phyloP scores from a whole-genome alignment of 2,329 filamentous ascomycete genomes.

The Gyromitra esculenta region DNA sequence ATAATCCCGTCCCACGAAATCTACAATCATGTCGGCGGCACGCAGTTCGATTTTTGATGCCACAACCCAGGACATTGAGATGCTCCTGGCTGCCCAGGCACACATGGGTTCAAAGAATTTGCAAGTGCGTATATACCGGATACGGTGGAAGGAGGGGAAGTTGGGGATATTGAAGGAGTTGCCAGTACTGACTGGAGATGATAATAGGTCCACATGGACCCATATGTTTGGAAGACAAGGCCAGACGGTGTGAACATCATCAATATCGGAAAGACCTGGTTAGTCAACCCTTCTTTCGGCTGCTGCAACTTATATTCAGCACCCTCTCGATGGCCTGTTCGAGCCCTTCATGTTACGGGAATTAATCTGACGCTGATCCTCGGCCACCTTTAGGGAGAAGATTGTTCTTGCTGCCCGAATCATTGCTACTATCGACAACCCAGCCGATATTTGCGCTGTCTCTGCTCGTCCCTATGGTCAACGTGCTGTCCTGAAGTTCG shows the following conservation, averaged over 20 bases:
- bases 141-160: slow-evolving; percentile 23
- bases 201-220: slow-evolving; percentile 86
- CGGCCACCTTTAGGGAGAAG: slow-evolving; percentile 80
- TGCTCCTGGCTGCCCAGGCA: slow-evolving; percentile 95
- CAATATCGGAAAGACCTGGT: slow-evolving; percentile 99
- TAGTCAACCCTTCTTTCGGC: slow-evolving; percentile 61
- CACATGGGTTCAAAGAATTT: slow-evolving; percentile 99
- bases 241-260: slow-evolving; percentile 98
- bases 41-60: slow-evolving; percentile 83
- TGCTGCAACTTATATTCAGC: slow-evolving; percentile 19
- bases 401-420: slow-evolving; percentile 98
- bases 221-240: slow-evolving; percentile 99
- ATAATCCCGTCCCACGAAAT: slow-evolving; percentile 44
- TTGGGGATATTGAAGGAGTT: slow-evolving; percentile 34
- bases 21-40: slow-evolving; percentile 47
- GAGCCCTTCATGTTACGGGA: neutral
- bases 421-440: slow-evolving; percentile 99
- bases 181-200: slow-evolving; percentile 47
- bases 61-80: slow-evolving; percentile 98
- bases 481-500: slow-evolving; percentile 99
- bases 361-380: slow-evolving; percentile 20
- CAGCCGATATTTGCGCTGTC: slow-evolving; percentile 98
- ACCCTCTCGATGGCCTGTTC: slow-evolving; percentile 12
- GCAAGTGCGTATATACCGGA: slow-evolving; percentile 65
- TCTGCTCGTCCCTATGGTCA: slow-evolving; percentile 99